Base-by-base conservation (phyloP, 768 basidiomycete genomes). In the Leccinum broughii region DNA sequence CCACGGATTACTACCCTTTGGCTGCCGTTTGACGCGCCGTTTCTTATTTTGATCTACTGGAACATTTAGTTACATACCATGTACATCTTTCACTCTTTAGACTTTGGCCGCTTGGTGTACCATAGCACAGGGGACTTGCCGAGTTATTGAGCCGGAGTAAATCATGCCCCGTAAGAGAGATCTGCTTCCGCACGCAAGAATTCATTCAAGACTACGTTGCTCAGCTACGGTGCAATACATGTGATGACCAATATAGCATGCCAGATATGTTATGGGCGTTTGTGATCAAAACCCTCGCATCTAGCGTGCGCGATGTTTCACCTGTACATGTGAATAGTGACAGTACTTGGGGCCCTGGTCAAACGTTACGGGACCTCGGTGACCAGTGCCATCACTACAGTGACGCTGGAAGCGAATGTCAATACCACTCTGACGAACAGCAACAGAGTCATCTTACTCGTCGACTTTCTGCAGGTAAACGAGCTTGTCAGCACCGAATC, bases 361-460 rank as follows among this genome's bases (percentile, higher is more conserved):
- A 6, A 41, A 44, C 35, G 49, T 59, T 69, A 88, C 61, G 76
- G 72, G 4, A 82, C 84, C 71, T 92, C 90, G 30, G 83, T 82
- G 54, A 90, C 85, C 37, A 91, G 76, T 15, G 82, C 84, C 44
- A 89, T 84, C 30, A 90, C 74, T 17, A 90, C 85, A 0, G 89
- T 90, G 13, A 90, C 88, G 66, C 90, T 91, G 58, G 51, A 59
- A 20, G 24, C 44, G 14, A 26, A 58, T 35, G 44, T 70, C 35
- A 74, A 58, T 54, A 46, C 26, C 37, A 26, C 22, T 48, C 54
- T 20, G 52, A 34, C 32, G 15, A 9, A 58, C 54, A 13, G 26
- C 49, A 54, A 30, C n/a, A 56, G 51, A 22, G 26, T 28, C 10
- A 6, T 76, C 89, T 73, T 65, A 92, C 90, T 92, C 91, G 64